Percentiles rank a stretch among this genome's conserved stretches.
Evolutionary conservation across 176 grass and related monocot genomes (phyloP).

Genomic region (Musa schizocarpa): DNA sequence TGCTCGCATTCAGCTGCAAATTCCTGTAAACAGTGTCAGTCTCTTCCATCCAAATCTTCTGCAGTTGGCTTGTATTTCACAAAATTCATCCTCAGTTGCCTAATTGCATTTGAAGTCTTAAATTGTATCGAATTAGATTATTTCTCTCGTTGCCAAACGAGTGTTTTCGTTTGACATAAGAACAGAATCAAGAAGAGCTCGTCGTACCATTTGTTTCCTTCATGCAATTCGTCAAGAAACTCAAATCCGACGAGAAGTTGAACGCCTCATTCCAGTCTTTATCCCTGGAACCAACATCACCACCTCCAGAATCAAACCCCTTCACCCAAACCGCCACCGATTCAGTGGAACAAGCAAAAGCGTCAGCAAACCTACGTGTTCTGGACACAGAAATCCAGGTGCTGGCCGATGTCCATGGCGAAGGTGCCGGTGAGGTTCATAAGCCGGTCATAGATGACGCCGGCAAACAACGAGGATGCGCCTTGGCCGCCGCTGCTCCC

Average conservation of each 20-base stretch:
- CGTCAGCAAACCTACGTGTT: conserved; percentile 31
- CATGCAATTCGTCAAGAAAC: conserved; percentile 56
- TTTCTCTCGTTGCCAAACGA: too few relatives aligned
- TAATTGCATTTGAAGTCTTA: too few relatives aligned
- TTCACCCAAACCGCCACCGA: background rate
- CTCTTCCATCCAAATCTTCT: too few relatives aligned
- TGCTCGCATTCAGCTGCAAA: too few relatives aligned
- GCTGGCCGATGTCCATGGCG: conserved; percentile 31
- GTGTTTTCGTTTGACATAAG: background rate
- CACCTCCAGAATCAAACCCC: background rate
- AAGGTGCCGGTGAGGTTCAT: conserved; percentile 39
- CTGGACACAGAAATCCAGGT: conserved; percentile 70
- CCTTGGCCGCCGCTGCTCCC: conserved; percentile 6
- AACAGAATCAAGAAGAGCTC: background rate
- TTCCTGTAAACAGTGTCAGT: too few relatives aligned
- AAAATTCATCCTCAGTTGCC: too few relatives aligned
- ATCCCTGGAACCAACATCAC: conserved; percentile 26
- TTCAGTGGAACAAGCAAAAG: background rate
- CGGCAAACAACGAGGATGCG: conserved; percentile 12
- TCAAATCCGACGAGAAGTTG: conserved; percentile 62
- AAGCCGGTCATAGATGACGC: conserved; percentile 27
- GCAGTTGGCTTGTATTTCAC: too few relatives aligned
- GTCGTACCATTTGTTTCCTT: conserved; percentile 52
- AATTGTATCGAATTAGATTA: too few relatives aligned
- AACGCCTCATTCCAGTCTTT: conserved; percentile 71